Percentiles rank a stretch among this genome's conserved stretches.
Evolutionary conservation across 257 asterid genomes (phyloP).

Genomic region (Vinca minor): DNA sequence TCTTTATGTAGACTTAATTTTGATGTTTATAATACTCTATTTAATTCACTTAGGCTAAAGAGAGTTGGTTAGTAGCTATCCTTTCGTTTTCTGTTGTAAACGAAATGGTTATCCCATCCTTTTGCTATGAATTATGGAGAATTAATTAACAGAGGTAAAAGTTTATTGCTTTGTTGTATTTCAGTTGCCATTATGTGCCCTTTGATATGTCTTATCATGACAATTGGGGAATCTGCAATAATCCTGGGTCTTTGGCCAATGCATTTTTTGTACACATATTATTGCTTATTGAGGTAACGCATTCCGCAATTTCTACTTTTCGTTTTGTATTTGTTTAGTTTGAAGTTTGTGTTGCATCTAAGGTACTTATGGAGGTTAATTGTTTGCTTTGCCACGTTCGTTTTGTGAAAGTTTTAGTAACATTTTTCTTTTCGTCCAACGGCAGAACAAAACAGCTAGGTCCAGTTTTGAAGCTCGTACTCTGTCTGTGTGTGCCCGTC

Average conservation of each 20-base stretch:
- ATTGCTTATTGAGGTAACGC: slow-evolving; percentile 61
- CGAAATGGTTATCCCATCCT: background rate
- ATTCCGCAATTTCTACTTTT: slow-evolving; percentile 6
- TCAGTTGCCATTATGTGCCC: slow-evolving; percentile 76
- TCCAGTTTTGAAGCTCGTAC: slow-evolving; percentile 55
- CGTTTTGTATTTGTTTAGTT: background rate
- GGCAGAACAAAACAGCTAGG: slow-evolving; percentile 76
- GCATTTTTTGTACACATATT: slow-evolving; percentile 62
- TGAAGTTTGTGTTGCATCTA: background rate
- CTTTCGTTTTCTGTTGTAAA: background rate
- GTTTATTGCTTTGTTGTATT: slow-evolving; percentile 13
- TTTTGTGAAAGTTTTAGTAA: slow-evolving; percentile 4
- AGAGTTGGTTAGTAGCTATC: background rate
- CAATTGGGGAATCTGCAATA: slow-evolving; percentile 49
- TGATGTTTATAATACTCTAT: background rate
- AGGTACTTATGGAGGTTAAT: background rate
- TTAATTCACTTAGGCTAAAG: background rate
- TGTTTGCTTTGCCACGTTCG: background rate
- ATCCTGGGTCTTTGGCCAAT: slow-evolving; percentile 74
- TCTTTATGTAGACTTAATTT: background rate
- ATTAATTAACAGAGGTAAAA: background rate
- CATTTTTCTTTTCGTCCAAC: slow-evolving; percentile 7
- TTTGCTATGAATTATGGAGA: background rate
- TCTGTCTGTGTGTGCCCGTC: slow-evolving; percentile 37
- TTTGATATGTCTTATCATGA: slow-evolving; percentile 44